Base-by-base conservation (phyloP, 495 filamentous ascomycete species). In the Xylaria bambusicola region DNA sequence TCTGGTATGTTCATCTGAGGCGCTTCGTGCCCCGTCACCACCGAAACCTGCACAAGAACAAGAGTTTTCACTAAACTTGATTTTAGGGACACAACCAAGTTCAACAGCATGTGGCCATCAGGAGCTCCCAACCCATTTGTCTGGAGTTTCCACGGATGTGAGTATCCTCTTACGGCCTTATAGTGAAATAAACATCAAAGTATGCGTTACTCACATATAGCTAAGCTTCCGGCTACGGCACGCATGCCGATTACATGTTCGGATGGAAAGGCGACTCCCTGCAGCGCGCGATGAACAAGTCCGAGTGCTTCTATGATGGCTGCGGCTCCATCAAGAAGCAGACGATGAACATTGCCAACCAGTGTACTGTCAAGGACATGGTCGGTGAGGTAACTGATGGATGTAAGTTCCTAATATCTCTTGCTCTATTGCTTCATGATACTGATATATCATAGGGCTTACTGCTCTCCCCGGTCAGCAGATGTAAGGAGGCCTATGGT, bases 71-170 rank as follows among this genome's bases (percentile, higher is more conserved):
- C n/a, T n/a, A n/a, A n/a, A n/a, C n/a, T n/a, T n/a, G n/a, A n/a
- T n/a, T n/a, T n/a, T n/a, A n/a, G n/a, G 77, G 76, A 81, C 63
- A 79, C 79, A 4, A 74, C 75, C 57, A 63, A 72, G 59, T 81
- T 80, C 69, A 71, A 74, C 67, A 66, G 54, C 67, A 60, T 78
- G 67, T 81, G 79, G 76, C 77, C 78, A 18, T 60, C 67, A 5
- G 77, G 75, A 29, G 70, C 73, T 9, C 66, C 71, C 7, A 73
- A 81, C 49, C 79, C 79, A 13, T 80, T 82, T 60, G 77, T 81
- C 20, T 77, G 73, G 73, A 68, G 62, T 36, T 75, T 79, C 62
- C 73, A 79, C 31, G 78, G 79, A 36, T 68, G 64, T 31, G 40
- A 7, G 17, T 7, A 15, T 15, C 18, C 18, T 44, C 17, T 6